Conservation (phyloP, 83 land plant genomes). For the Picea engelmannii region DNA sequence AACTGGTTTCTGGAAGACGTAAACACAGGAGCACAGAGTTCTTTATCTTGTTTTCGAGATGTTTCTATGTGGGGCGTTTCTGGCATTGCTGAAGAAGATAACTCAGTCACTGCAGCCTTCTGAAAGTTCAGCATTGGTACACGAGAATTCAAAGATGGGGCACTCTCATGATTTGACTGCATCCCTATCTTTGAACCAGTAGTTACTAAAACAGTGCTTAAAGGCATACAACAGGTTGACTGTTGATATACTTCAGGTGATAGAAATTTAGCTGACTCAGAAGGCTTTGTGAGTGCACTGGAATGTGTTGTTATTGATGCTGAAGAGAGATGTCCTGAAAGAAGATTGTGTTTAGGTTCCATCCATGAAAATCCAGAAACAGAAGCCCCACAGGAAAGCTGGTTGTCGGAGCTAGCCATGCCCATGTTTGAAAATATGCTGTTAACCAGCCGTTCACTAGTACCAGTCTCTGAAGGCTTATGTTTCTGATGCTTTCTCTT, state of each 20-base stretch:
- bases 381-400: conserved; percentile 18
- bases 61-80: conserved; percentile 1
- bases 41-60: conserved; percentile 4
- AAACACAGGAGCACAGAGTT: conserved; percentile 12
- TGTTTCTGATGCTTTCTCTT: conserved; percentile 36
- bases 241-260: conserved; percentile 8
- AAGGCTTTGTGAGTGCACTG: conserved; percentile 1
- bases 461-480: neutral
- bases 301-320: neutral
- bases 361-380: conserved; percentile 3
- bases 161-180: neutral
- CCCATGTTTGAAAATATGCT: conserved; percentile 18
- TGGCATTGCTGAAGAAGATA: conserved; percentile 8
- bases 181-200: conserved; percentile 11
- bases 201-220: neutral
- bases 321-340: neutral
- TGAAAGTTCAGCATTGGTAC: conserved; percentile 8
- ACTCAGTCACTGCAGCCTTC: conserved; percentile 4
- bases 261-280: conserved; percentile 8
- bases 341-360: conserved; percentile 8
- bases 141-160: conserved; percentile 9
- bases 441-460: conserved; percentile 3
- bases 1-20: conserved; percentile 10
- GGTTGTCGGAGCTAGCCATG: conserved; percentile 17
- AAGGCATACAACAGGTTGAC: conserved; percentile 15